Evolutionary conservation across 1,284 basidiomycete genomes (phyloP).

Genomic region (Exsudoporus floridanus): DNA sequence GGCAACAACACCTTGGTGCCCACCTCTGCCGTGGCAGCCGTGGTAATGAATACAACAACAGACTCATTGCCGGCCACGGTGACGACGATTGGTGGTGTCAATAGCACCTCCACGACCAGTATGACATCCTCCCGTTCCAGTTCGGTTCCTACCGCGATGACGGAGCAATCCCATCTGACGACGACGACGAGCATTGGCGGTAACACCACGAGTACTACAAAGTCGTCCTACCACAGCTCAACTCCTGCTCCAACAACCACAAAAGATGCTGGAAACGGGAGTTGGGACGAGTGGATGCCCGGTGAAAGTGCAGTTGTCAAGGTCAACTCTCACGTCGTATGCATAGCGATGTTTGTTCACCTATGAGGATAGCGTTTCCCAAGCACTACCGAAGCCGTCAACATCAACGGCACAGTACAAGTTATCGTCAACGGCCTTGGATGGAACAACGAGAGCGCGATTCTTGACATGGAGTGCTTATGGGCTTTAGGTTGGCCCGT

Average conservation of each 20-base stretch:
- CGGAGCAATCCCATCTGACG: not conserved
- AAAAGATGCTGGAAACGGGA: not conserved
- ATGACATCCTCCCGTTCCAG: not conserved
- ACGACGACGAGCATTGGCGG: not conserved
- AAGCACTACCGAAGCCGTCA: slow-evolving; percentile 2
- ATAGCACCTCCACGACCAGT: not conserved
- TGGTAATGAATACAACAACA: not conserved
- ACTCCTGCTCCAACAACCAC: not conserved
- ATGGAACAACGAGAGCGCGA: slow-evolving; percentile 35
- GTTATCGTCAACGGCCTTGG: slow-evolving; percentile 48
- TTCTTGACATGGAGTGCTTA: slow-evolving; percentile 50
- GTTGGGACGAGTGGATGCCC: not conserved
- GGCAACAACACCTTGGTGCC: slow-evolving; percentile 12
- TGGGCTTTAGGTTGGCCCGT: slow-evolving; percentile 66
- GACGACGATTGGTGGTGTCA: not conserved
- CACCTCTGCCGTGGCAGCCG: not conserved
- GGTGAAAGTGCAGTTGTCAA: not conserved
- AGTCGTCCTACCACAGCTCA: not conserved
- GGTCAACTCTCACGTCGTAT: not conserved
- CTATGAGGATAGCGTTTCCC: slow-evolving; percentile 3
- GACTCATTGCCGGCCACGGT: not conserved
- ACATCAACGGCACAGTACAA: slow-evolving; percentile 36
- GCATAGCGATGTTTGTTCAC: slow-evolving; percentile 2
- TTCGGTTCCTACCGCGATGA: not conserved
- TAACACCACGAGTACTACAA: not conserved